These are phyloP conservation scores for Afroboletus lepidellus DNA, from an alignment of 1,284 basidiomycete species.

Conservation along the genomic window DNA sequence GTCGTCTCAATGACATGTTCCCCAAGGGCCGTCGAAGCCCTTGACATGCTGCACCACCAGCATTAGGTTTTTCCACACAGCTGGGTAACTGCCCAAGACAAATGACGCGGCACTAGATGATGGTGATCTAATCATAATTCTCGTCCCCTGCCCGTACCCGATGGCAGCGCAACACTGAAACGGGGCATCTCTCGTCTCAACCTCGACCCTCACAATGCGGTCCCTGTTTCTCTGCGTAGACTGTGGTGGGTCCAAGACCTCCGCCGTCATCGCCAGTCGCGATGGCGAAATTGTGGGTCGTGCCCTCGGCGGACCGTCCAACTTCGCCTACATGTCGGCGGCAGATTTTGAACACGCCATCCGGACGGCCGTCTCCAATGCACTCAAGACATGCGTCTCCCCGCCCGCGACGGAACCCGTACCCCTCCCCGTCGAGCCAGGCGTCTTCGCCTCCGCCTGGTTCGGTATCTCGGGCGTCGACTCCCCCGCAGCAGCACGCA, in stretches of 20 bases:
- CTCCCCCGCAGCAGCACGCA: conserved; percentile 56
- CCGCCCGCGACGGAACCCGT: conserved; percentile 37
- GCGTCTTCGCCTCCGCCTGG: conserved; percentile 64
- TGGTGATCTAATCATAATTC: no score
- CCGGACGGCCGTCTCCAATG: conserved; percentile 47
- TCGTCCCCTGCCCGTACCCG: no score
- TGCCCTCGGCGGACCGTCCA: conserved; percentile 64
- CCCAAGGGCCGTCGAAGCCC: no score
- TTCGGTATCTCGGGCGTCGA: conserved; percentile 78
- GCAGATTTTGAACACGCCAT: conserved; percentile 50
- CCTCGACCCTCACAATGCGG: conserved; percentile 36
- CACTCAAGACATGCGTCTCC: conserved; percentile 47
- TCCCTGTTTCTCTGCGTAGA: conserved; percentile 73
- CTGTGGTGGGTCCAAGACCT: conserved; percentile 81
- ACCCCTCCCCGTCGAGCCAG: conserved; percentile 38
- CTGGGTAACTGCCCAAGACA: no score
- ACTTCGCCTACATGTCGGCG: conserved; percentile 61
- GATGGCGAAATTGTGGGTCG: conserved; percentile 59
- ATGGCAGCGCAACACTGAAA: neutral
- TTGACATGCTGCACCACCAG: no score
- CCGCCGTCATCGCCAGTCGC: conserved; percentile 59
- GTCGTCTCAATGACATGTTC: no score
- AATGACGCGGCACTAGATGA: no score
- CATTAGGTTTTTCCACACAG: no score
- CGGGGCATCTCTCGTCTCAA: neutral